phyloP scores from a whole-genome alignment of 768 basidiomycete genomes.

The Lentinula sp. region DNA sequence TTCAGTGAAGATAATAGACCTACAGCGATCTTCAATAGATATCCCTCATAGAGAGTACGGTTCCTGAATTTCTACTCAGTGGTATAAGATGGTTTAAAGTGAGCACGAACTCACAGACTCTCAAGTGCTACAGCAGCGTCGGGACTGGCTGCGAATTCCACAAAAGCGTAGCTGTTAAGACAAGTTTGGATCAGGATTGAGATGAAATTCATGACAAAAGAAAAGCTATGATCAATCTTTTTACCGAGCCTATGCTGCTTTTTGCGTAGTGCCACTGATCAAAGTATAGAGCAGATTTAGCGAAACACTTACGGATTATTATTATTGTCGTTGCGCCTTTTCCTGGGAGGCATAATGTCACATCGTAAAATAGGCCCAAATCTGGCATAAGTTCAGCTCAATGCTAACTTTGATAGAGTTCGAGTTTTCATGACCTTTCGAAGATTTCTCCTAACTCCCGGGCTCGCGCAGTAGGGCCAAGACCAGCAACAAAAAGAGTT shows the following conservation, averaged over 20 bases:
- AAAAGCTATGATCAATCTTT: no score
- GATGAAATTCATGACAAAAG: constrained; percentile 3
- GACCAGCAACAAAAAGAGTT: constrained; percentile 83
- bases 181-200: constrained; percentile 26
- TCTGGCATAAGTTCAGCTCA: constrained; percentile 27
- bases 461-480: constrained; percentile 77
- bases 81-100: background rate
- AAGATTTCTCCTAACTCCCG: constrained; percentile 82
- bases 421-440: constrained; percentile 43
- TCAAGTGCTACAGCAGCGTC: constrained; percentile 82
- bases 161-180: constrained; percentile 71
- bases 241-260: no score
- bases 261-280: background rate
- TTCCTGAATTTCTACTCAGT: constrained; percentile 44
- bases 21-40: constrained; percentile 70
- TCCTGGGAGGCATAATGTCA: constrained; percentile 84
- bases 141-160: constrained; percentile 71
- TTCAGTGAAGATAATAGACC: constrained; percentile 10
- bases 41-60: constrained; percentile 66
- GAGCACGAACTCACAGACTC: constrained; percentile 57
- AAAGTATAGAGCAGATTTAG: background rate
- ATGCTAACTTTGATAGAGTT: background rate
- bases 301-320: constrained; percentile 73
- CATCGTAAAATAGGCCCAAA: constrained; percentile 81
- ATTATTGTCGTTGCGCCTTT: constrained; percentile 63